Conservation (phyloP, 2,329 filamentous ascomycete genomes). For the Aspergillus ochraceoroseus region DNA sequence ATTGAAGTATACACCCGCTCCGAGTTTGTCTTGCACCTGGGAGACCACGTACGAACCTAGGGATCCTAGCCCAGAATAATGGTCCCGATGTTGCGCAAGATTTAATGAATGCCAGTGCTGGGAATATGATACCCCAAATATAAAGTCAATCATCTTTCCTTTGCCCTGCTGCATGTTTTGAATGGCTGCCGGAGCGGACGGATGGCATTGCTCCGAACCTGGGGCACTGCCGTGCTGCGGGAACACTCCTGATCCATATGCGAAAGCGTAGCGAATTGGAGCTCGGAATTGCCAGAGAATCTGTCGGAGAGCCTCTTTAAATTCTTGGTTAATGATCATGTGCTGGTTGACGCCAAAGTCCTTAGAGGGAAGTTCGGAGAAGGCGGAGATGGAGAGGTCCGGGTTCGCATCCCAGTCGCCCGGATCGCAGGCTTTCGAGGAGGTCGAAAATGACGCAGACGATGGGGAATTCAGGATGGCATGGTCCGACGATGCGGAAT, state of each 20-base stretch:
- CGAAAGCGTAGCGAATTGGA: conserved; percentile 92
- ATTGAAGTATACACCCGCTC: conserved; percentile 96
- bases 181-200: conserved; percentile 74
- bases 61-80: conserved; percentile 81
- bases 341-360: conserved; percentile 95
- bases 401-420: conserved; percentile 72
- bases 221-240: conserved; percentile 59
- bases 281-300: conserved; percentile 89
- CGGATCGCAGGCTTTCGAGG: conserved; percentile 31
- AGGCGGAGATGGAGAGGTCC: conserved; percentile 65
- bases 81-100: conserved; percentile 76
- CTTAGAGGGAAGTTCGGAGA: conserved; percentile 68
- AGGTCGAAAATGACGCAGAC: conserved; percentile 33
- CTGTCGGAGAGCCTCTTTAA: conserved; percentile 82
- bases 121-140: conserved; percentile 89
- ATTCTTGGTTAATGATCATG: conserved; percentile 91
- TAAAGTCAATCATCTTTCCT: conserved; percentile 97
- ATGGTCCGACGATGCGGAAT: conserved; percentile 17
- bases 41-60: conserved; percentile 82
- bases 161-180: conserved; percentile 78
- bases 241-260: conserved; percentile 95
- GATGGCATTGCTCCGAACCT: conserved; percentile 54
- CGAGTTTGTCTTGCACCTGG: conserved; percentile 77
- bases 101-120: conserved; percentile 98
- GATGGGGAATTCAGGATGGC: conserved; percentile 17